These are phyloP conservation scores for Phaseolus lunatus DNA, from an alignment of 306 rosid genomes.

Conservation along the genomic window DNA sequence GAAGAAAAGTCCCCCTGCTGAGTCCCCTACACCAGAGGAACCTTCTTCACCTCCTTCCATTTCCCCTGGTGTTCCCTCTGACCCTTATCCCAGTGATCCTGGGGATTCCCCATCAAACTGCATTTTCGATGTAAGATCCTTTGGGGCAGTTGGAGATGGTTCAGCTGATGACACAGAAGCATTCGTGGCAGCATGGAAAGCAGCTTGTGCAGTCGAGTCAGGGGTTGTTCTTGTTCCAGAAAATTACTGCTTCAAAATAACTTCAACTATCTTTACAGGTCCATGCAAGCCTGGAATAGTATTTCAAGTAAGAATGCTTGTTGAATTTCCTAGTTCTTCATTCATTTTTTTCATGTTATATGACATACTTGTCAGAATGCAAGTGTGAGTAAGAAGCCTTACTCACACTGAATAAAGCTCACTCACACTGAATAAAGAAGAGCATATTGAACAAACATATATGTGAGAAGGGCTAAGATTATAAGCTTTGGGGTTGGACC, in stretches of 20 bases:
- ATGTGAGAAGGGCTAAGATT: background rate
- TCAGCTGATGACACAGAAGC: constrained; percentile 82
- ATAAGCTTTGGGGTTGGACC: background rate
- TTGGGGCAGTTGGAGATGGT: constrained; percentile 92
- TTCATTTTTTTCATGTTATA: background rate
- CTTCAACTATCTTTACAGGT: constrained; percentile 90
- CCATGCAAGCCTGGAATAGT: constrained; percentile 95
- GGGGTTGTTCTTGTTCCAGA: constrained; percentile 77
- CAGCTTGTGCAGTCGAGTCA: constrained; percentile 82
- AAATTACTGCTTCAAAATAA: constrained; percentile 66
- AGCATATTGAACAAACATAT: background rate
- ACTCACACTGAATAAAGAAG: background rate
- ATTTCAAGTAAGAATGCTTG: constrained; percentile 70
- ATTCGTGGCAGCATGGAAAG: constrained; percentile 87
- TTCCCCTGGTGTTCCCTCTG: constrained; percentile 68
- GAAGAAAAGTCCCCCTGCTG: constrained; percentile 44
- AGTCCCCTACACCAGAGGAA: constrained; percentile 40
- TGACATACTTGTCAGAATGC: background rate
- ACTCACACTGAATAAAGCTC: too few species aligned
- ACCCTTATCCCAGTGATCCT: constrained; percentile 74
- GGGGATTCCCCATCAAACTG: constrained; percentile 51
- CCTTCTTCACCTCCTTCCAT: constrained; percentile 51
- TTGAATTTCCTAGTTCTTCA: background rate
- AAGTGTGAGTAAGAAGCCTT: background rate
- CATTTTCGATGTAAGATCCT: constrained; percentile 76